A percentile compares a stretch with the other conserved stretches of the same genome.
Evolutionary conservation across 192 early-diverging fungal species (phyloP).

Genomic region (Gorgonomyces haynaldii): DNA sequence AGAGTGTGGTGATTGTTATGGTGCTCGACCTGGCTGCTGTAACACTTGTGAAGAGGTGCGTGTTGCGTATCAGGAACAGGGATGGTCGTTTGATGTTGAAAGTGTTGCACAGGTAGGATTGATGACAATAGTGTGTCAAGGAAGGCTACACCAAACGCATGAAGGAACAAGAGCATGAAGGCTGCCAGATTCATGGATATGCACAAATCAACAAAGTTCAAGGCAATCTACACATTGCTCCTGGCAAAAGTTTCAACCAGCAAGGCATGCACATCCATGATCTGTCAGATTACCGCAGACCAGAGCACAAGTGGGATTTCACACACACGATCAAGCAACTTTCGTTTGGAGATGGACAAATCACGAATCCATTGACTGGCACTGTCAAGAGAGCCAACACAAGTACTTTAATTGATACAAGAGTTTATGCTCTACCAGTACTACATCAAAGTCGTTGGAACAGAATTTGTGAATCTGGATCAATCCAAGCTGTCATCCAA

Average conservation of each 20-base stretch:
- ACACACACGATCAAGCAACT: constrained; percentile 71
- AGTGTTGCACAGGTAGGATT: constrained; percentile 64
- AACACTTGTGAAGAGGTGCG: constrained; percentile 88
- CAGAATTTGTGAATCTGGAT: constrained; percentile 61
- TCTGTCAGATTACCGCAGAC: constrained; percentile 42
- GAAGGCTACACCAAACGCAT: constrained; percentile 73
- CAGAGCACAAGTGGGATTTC: constrained; percentile 58
- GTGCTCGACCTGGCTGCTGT: constrained; percentile 75
- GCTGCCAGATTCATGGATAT: constrained; percentile 73
- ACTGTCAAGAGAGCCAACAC: constrained; percentile 39
- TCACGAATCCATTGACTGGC: constrained; percentile 59
- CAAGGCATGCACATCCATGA: constrained; percentile 69
- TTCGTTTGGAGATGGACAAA: constrained; percentile 58
- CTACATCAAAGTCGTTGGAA: constrained; percentile 88
- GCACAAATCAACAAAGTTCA: constrained; percentile 82
- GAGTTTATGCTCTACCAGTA: constrained; percentile 71
- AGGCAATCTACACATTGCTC: constrained; percentile 89
- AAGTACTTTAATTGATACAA: constrained; percentile 17
- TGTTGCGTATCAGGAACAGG: constrained; percentile 64
- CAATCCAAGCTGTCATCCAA: constrained; percentile 67
- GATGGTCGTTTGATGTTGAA: constrained; percentile 75
- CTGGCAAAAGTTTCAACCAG: constrained; percentile 69
- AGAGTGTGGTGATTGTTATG: constrained; percentile 87
- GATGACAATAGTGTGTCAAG: constrained; percentile 50
- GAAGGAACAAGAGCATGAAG: constrained; percentile 71